Conservation (phyloP, 176 grass and related monocot species). For the Aegilops tauschii region DNA sequence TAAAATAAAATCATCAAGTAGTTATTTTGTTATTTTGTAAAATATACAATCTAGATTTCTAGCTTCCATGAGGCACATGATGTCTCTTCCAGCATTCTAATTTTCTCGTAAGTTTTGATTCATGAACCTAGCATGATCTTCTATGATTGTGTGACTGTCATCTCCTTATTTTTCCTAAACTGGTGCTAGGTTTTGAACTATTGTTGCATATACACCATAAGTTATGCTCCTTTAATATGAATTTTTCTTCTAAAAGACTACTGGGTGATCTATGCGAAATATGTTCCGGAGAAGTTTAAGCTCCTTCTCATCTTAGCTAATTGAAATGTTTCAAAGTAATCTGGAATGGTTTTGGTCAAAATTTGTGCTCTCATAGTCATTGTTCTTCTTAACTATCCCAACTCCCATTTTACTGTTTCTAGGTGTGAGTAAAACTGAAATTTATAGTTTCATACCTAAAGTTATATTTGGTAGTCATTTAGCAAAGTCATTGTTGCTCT, state of each 20-base stretch:
- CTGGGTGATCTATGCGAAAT: neutral
- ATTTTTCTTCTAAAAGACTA: neutral
- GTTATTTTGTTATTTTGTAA: neutral
- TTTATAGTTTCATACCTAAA: too few relatives aligned
- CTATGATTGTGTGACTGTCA: neutral
- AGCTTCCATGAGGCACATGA: neutral
- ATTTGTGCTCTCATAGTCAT: too few relatives aligned
- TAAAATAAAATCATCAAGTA: neutral
- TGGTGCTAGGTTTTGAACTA: neutral
- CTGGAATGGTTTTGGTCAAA: neutral
- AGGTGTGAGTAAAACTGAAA: neutral
- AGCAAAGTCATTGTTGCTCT: neutral
- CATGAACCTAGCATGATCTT: neutral
- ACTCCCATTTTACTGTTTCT: neutral
- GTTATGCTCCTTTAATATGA: neutral
- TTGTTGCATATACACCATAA: neutral
- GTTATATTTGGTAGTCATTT: neutral
- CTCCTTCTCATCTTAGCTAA: neutral
- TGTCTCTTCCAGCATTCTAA: neutral
- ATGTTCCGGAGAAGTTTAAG: neutral
- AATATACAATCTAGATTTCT: neutral
- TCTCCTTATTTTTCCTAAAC: neutral
- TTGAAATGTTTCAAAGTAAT: neutral
- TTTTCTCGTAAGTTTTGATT: constrained; percentile 3
- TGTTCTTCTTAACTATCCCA: neutral